These are phyloP conservation scores for Aspergillus arachidicola DNA, from an alignment of 2,329 filamentous ascomycete species.

Conservation along the genomic window DNA sequence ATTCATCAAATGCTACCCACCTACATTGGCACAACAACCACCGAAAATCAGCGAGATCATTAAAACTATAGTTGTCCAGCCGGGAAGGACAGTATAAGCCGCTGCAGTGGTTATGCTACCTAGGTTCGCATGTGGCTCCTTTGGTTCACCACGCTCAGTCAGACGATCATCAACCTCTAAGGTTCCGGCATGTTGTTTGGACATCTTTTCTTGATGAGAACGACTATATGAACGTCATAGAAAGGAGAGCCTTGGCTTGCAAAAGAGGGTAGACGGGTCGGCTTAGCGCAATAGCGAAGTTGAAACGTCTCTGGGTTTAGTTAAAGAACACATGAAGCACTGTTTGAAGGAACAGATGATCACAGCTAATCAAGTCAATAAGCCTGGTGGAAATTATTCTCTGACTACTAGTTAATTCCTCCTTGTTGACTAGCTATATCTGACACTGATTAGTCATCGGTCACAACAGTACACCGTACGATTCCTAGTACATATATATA, in stretches of 20 bases:
- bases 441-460: neutral
- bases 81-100: conserved; percentile 50
- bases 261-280: neutral
- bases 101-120: conserved; percentile 30
- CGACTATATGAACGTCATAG: neutral
- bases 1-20: conserved; percentile 31
- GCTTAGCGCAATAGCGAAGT: neutral
- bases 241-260: neutral
- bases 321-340: neutral
- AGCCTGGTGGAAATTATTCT: neutral
- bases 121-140: conserved; percentile 4
- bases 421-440: neutral
- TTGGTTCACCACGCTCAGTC: neutral
- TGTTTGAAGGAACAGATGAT: neutral
- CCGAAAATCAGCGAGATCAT: conserved; percentile 91
- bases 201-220: neutral
- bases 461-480: no score
- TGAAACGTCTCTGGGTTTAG: neutral
- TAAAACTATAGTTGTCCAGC: conserved; percentile 63
- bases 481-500: neutral
- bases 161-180: neutral
- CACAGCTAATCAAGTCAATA: neutral
- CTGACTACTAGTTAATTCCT: neutral
- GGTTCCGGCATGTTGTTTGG: neutral
- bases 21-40: conserved; percentile 90